These are phyloP conservation scores for Speleostelium caveatum DNA, from an alignment of 78 protist species.

Conservation along the genomic window DNA sequence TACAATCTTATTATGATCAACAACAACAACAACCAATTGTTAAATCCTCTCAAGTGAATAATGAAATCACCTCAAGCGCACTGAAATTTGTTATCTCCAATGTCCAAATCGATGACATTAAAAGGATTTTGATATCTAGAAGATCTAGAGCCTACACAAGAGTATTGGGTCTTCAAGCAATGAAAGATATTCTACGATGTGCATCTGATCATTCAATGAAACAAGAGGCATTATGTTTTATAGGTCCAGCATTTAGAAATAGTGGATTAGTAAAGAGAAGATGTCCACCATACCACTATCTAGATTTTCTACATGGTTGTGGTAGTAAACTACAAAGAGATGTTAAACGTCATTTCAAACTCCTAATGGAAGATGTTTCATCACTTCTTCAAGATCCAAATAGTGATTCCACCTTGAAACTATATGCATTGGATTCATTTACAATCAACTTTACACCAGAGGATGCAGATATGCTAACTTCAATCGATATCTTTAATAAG, in stretches of 20 bases:
- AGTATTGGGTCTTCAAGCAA: constrained; percentile 52
- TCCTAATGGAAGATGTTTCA: constrained; percentile 71
- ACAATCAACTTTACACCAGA: constrained; percentile 61
- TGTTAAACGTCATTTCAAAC: constrained; percentile 25
- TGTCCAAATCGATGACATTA: constrained; percentile 42
- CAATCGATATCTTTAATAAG: constrained; percentile 63
- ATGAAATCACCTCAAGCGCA: not conserved
- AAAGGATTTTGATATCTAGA: constrained; percentile 30
- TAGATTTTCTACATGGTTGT: constrained; percentile 77
- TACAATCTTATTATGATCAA: constrained; percentile 12
- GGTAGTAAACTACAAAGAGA: constrained; percentile 22
- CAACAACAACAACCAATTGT: not conserved
- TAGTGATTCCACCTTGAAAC: constrained; percentile 27
- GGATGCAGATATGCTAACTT: constrained; percentile 62
- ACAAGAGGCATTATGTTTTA: constrained; percentile 55
- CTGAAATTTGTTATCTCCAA: constrained; percentile 52
- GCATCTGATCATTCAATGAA: constrained; percentile 71
- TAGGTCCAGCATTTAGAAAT: constrained; percentile 81
- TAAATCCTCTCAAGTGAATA: not conserved
- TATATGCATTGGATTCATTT: constrained; percentile 74
- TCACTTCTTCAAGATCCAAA: constrained; percentile 25
- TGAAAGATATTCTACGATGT: constrained; percentile 56
- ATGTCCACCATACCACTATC: constrained; percentile 75
- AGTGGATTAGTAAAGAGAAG: constrained; percentile 44
- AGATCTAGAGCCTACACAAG: constrained; percentile 71